Conservation (phyloP, 1,284 basidiomycete species). For the Ganoderma lucidum region DNA sequence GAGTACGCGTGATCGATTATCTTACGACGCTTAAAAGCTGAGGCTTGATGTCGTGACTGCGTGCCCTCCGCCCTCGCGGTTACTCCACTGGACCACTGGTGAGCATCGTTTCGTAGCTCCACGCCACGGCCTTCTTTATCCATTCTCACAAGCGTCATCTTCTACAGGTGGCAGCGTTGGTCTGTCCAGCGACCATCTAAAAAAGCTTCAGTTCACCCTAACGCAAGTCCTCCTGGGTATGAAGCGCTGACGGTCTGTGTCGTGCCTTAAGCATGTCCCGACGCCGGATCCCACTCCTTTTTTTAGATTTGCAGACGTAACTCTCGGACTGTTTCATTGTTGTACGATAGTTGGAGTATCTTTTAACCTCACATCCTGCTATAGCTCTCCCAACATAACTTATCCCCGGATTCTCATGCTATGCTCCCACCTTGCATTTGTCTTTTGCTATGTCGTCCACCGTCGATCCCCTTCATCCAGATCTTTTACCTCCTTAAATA, state of each 20-base stretch:
- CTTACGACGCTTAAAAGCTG: not conserved
- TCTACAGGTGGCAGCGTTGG: not conserved
- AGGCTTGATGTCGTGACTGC: not conserved
- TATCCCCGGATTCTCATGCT: not conserved
- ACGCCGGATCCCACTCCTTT: not conserved
- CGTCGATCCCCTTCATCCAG: not conserved
- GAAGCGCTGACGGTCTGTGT: not conserved
- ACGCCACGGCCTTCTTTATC: not conserved
- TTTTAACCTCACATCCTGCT: not conserved
- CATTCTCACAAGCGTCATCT: not conserved
- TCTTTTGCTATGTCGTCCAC: not conserved
- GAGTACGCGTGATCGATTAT: not conserved
- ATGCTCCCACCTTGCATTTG: not conserved
- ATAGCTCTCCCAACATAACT: not conserved
- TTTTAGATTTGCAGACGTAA: not conserved
- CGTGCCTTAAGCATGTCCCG: not conserved
- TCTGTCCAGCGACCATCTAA: not conserved
- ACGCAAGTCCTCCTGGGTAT: not conserved
- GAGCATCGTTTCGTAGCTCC: not conserved
- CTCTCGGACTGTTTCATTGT: not conserved
- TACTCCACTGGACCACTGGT: not conserved
- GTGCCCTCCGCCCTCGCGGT: not conserved
- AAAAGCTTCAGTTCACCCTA: not conserved
- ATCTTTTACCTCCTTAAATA: not conserved
- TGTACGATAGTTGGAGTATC: not conserved